Evolutionary conservation across 2,329 filamentous ascomycete genomes (phyloP), one percentile per base, ranked within the genome.

Genomic region (Talaromyces sp.): DNA sequence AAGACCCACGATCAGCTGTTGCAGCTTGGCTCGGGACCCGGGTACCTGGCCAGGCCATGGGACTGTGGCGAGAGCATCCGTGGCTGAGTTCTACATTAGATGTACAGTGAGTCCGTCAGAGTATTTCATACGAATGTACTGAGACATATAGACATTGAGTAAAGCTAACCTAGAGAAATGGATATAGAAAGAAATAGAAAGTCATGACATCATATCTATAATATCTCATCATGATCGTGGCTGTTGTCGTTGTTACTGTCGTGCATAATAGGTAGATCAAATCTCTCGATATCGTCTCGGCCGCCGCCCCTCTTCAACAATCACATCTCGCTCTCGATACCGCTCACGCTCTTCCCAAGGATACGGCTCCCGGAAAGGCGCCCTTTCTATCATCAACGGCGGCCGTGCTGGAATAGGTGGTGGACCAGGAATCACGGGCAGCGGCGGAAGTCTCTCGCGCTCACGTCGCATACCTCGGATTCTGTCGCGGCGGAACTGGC

Each of bases 401-500:
- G 70, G 69, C 13, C 69, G 35, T 56, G 65, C 66, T 47, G 67
- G 63, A 54, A 65, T 37, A 60, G 61, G 47, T 66, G 69, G 47
- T 60, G 62, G 37, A 67, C 39, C 11, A 58, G 69, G 65, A 60
- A 64, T 68, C 27, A 66, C 67, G 39, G 70, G 69, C 0, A 68
- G 59, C 41, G 68, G 69, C 54, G 70, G 69, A 19, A 73, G 65
- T 19, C 70, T 68, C 16, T 67, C 68, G 31, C 80, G 76, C 69
- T 83, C 81, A 63, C 76, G 79, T 31, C 87, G 82, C 64, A 88
- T 86, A 72, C 88, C 84, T 49, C 83, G 81, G 64, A 88, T 86
- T 33, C 85, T 82, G 66, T 84, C 82, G 64, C 83, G 83, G 59
- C 86, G 84, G 63, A 85, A 85, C 64, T 86, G 86, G 41, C 92